Conservation (phyloP, 768 basidiomycete genomes). For the Tylopilus balloui region DNA sequence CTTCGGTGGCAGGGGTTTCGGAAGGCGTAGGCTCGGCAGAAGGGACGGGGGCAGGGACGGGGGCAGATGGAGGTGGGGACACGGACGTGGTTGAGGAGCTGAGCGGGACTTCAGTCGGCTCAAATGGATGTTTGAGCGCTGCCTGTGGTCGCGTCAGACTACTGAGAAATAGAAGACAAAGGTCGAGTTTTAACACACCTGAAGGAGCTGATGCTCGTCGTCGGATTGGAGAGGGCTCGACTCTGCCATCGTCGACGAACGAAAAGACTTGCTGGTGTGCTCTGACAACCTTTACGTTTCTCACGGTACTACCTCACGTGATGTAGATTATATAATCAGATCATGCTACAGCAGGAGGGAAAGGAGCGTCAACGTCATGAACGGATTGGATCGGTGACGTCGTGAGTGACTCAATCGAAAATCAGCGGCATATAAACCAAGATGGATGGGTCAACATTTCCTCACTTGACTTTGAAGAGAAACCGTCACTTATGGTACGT, state of each 20-base stretch:
- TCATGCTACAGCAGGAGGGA: not conserved
- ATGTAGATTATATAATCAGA: not conserved
- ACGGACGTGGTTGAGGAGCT: conserved; percentile 4
- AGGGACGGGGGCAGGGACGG: not conserved
- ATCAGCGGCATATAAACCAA: conserved; percentile 13
- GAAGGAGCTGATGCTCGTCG: conserved; percentile 23
- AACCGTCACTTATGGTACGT: conserved; percentile 11
- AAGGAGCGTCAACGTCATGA: conserved; percentile 20
- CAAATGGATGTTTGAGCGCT: conserved; percentile 26
- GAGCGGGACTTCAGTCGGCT: conserved; percentile 21
- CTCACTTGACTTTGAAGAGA: not conserved
- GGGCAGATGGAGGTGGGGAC: not conserved
- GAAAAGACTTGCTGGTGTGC: not conserved
- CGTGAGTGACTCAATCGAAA: conserved; percentile 12
- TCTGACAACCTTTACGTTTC: not conserved
- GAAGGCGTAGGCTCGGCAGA: not conserved
- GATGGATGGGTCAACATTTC: not conserved
- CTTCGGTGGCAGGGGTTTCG: conserved; percentile 7
- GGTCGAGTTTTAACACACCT: conserved; percentile 5
- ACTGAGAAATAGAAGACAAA: not conserved
- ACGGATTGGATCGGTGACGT: conserved; percentile 18
- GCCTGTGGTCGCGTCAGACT: conserved; percentile 11
- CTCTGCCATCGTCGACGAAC: conserved; percentile 23
- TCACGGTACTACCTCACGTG: conserved; percentile 11
- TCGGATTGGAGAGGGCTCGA: conserved; percentile 18